These are phyloP conservation scores for Rhodofomes roseus DNA, from an alignment of 1,284 basidiomycete genomes.

Conservation along the genomic window DNA sequence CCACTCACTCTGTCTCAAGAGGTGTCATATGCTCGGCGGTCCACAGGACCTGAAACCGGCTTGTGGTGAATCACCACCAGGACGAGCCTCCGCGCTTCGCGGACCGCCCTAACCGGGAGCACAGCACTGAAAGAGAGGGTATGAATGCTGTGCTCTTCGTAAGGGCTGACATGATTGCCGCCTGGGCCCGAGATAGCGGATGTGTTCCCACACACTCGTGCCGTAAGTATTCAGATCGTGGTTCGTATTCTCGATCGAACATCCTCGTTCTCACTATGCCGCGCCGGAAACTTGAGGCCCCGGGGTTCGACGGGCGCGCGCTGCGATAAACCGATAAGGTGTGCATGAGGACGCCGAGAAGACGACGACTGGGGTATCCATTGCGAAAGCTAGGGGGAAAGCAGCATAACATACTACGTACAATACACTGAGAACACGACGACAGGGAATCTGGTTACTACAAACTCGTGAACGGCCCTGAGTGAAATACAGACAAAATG, in stretches of 20 bases:
- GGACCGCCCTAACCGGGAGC: slow-evolving; percentile 2
- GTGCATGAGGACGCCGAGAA: background rate
- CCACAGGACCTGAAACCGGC: background rate
- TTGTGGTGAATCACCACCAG: background rate
- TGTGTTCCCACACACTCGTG: slow-evolving; percentile 1
- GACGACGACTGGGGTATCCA: background rate
- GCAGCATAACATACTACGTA: background rate
- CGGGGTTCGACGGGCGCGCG: background rate
- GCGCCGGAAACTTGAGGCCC: slow-evolving; percentile 1
- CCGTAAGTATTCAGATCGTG: slow-evolving; percentile 2
- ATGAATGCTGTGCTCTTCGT: slow-evolving; percentile 5
- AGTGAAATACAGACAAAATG: slow-evolving; percentile 10
- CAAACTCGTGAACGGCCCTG: background rate
- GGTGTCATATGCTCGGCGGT: too few relatives aligned
- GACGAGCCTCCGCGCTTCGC: slow-evolving; percentile 5
- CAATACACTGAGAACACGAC: background rate
- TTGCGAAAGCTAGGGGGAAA: background rate
- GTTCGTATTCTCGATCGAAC: slow-evolving; percentile 1
- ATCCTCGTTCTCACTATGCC: background rate
- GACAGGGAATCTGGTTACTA: background rate
- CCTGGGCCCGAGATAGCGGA: background rate
- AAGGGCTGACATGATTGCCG: slow-evolving; percentile 2
- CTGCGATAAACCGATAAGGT: slow-evolving; percentile 9
- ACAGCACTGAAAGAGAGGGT: background rate
- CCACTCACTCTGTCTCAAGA: background rate